Percentiles rank a stretch among this genome's conserved stretches.
Evolutionary conservation across 305 asterid genomes (phyloP).

Genomic region (Withania somnifera): DNA sequence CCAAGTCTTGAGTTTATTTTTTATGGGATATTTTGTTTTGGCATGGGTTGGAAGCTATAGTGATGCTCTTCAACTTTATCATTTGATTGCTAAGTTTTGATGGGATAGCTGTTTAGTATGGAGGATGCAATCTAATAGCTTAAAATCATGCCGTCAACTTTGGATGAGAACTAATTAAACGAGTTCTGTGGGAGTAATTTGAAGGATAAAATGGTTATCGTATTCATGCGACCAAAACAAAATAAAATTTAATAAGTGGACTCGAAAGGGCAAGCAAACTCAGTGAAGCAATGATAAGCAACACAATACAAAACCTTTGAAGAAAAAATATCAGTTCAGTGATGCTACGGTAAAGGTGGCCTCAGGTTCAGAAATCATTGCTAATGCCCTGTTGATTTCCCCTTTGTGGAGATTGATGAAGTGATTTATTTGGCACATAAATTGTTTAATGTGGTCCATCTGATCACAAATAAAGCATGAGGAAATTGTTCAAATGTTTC

Average conservation of each 20-base stretch:
- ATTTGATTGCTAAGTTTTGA: not conserved
- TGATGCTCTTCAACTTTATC: not conserved
- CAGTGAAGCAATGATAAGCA: not conserved
- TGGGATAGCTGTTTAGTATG: not conserved
- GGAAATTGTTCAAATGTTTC: not conserved
- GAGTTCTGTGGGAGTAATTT: not conserved
- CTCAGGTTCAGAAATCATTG: not conserved
- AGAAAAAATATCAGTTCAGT: not conserved
- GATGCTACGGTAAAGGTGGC: not conserved
- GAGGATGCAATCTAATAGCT: not conserved
- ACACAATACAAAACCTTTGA: not conserved
- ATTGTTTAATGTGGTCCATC: not conserved
- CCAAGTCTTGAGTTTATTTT: not conserved
- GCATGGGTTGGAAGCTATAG: not conserved
- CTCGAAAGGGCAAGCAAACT: not conserved
- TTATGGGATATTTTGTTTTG: not conserved
- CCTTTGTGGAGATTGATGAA: not conserved
- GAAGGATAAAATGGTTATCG: not conserved
- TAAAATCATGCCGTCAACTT: not conserved
- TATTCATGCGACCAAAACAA: not conserved
- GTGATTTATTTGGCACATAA: not conserved
- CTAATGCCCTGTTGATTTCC: not conserved
- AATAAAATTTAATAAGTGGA: not conserved
- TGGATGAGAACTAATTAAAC: not conserved
- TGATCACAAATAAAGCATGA: not conserved